These are phyloP conservation scores for Paraurostyla sp. DNA, from an alignment of 73 alveolate genomes.

Conservation along the genomic window DNA sequence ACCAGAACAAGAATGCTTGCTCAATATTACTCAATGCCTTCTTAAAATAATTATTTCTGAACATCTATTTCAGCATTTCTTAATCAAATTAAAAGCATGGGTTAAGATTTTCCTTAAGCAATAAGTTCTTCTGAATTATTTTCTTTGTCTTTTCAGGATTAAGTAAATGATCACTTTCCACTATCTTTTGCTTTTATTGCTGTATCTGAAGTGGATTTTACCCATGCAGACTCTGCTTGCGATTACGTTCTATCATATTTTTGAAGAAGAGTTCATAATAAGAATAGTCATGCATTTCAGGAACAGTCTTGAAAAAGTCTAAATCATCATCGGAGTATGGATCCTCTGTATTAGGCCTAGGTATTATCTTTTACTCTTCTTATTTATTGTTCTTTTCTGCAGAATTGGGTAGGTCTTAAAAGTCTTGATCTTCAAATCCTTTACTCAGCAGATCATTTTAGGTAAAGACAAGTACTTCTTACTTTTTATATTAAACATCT, in stretches of 20 bases:
- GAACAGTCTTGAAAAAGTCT: constrained; percentile 13
- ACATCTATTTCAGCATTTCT: not conserved
- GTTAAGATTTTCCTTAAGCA: not conserved
- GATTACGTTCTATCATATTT: not conserved
- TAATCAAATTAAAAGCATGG: not conserved
- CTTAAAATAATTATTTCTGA: not conserved
- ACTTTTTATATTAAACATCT: too few species aligned
- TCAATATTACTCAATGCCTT: not conserved
- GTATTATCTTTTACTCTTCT: not conserved
- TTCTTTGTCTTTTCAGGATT: not conserved
- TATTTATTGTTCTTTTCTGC: not conserved
- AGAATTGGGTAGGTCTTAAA: not conserved
- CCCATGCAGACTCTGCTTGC: not conserved
- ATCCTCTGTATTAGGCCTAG: constrained; percentile 5
- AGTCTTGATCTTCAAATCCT: too few species aligned
- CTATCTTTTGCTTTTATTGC: not conserved
- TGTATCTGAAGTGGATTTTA: not conserved
- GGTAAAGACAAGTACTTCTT: too few species aligned
- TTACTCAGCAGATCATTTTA: not conserved
- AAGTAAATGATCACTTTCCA: not conserved
- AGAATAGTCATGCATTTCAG: not conserved
- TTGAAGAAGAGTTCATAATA: constrained; percentile 13
- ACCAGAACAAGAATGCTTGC: constrained; percentile 56
- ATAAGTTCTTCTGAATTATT: not conserved
- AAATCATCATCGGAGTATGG: constrained; percentile 41